Conservation (phyloP, 2,329 filamentous ascomycete species). For the Dendryphion nanum region DNA sequence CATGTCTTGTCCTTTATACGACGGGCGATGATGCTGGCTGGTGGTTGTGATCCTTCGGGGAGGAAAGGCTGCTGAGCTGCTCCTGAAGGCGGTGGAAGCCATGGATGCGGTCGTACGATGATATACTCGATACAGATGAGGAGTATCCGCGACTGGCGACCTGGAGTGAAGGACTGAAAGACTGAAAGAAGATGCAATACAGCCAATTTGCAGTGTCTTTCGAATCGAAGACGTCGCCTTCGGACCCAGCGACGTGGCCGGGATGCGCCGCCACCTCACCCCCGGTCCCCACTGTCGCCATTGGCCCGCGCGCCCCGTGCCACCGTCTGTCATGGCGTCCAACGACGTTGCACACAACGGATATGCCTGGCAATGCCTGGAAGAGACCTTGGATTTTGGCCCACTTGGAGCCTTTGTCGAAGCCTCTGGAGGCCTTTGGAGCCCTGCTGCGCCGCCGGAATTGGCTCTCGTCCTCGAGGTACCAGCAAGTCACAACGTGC, state of each 20-base stretch:
- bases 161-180: too few species aligned
- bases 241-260: background rate
- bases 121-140: too few species aligned
- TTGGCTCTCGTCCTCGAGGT: background rate
- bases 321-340: background rate
- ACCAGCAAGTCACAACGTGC: background rate
- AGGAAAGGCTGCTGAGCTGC: too few species aligned
- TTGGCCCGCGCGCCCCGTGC: background rate
- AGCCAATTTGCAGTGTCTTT: too few species aligned
- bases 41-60: too few species aligned
- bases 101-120: too few species aligned
- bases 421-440: background rate
- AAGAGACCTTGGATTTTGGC: background rate
- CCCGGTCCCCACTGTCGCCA: background rate
- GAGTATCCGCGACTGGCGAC: too few species aligned
- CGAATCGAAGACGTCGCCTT: background rate
- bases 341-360: background rate
- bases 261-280: background rate
- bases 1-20: too few species aligned
- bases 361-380: background rate
- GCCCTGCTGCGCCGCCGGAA: background rate
- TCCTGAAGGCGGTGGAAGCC: too few species aligned
- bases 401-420: background rate
- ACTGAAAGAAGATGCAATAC: too few species aligned
- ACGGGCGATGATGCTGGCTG: too few species aligned